Base-by-base conservation (phyloP, 2,329 filamentous ascomycete genomes). In the Aspergillus quadrilineatus region DNA sequence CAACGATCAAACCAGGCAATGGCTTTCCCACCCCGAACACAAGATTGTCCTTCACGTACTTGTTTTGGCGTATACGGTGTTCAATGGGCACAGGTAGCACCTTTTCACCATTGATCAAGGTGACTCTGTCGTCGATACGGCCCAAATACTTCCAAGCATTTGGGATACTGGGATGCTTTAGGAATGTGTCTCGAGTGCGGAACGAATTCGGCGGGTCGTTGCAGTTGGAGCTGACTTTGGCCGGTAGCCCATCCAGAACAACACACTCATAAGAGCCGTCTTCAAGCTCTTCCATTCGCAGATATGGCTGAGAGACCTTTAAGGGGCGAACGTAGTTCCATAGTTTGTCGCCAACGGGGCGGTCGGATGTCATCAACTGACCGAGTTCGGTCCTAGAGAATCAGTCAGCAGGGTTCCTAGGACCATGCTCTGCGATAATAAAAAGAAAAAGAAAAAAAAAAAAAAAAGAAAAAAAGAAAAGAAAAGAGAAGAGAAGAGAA, bases 301-400 rank as follows among this genome's bases (percentile, higher is more conserved):
- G 68, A 53, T 73, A 80, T 0, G 75, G 72, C 14, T 71, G 68
- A 5, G 78, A 70, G 8, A 70, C 67, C 0, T 73, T 68, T 7
- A 77, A 65, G 1, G 77, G 70, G 4, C 79, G 72, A 43, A 86
- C 71, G 59, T 86, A 88, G 62, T 85, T 82, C 85, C 85, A 88
- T 1, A 77, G 79, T 17, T 77, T 80, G 65, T 87, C 85, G 1
- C 71, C 77, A 2, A 69, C 64, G 0, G 77, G 72, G 9, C 84
- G 76, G 59, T 81, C 80, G 0, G 83, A 85, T 1, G 82, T 86
- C 81, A 85, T 85, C 8, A 87, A 70, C 63, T 84, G 79, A 8
- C 84, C 83, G 0, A 79, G 81, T 63, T 87, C 85, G 0, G 85
- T 87, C 1, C 55, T 57, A 36, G 26, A 5, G 2, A 15, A 4